These are phyloP conservation scores for Arthrobotrys megalospora DNA, from an alignment of 2,329 filamentous ascomycete species.

Conservation along the genomic window DNA sequence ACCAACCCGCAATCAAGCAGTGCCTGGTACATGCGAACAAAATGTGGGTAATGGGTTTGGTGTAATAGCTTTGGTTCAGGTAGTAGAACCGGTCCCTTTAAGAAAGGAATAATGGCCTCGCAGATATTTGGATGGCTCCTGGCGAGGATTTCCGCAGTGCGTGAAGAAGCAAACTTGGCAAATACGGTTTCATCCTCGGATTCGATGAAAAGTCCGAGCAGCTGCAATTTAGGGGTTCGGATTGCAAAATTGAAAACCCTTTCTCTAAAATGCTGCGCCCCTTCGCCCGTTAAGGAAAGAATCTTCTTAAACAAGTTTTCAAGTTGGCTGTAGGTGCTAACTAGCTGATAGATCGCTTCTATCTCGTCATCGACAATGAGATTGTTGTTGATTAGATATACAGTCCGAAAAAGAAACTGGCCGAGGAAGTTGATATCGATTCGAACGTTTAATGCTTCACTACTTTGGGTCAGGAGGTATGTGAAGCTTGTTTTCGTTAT, in stretches of 20 bases:
- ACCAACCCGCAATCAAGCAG: slow-evolving; percentile 3
- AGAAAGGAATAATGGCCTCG: not conserved
- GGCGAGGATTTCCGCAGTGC: too few relatives aligned
- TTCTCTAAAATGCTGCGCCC: slow-evolving; percentile 14
- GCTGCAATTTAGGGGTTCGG: not conserved
- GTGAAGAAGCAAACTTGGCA: too few relatives aligned
- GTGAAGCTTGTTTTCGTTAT: too few relatives aligned
- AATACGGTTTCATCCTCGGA: too few relatives aligned
- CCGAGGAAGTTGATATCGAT: not conserved
- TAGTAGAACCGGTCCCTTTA: not conserved
- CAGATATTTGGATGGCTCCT: not conserved
- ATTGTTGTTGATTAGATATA: slow-evolving; percentile 26
- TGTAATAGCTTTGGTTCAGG: too few relatives aligned
- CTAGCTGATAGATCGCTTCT: not conserved
- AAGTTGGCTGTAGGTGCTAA: not conserved
- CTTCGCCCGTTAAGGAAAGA: slow-evolving; percentile 1
- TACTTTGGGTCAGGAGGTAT: too few relatives aligned
- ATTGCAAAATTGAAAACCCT: not conserved
- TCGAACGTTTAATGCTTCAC: too few relatives aligned
- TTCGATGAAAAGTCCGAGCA: not conserved
- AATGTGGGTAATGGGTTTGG: too few relatives aligned
- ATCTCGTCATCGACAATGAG: not conserved
- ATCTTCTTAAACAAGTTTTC: not conserved
- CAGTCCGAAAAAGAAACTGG: slow-evolving; percentile 4
- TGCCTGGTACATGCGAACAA: not conserved